Evolutionary conservation across 306 rosid genomes (phyloP).

Genomic region (Prunus mira): DNA sequence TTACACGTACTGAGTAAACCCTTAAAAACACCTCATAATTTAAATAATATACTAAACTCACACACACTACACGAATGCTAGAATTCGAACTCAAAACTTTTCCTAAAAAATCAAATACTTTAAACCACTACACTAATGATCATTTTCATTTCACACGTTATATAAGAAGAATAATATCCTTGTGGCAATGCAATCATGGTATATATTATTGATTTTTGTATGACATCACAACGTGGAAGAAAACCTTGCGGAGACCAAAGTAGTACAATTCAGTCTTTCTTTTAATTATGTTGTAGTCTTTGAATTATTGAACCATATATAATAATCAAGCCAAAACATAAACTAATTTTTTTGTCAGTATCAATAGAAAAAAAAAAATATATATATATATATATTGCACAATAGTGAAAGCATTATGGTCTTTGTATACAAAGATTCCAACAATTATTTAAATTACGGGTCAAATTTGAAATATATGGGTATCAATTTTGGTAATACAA

Average conservation of each 20-base stretch:
- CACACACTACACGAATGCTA: too few species aligned
- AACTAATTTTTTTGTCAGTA: too few species aligned
- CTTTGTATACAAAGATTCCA: not conserved
- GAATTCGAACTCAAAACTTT: too few species aligned
- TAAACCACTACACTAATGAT: too few species aligned
- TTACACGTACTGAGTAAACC: too few species aligned
- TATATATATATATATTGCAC: too few species aligned
- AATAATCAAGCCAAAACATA: too few species aligned
- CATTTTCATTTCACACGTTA: too few species aligned
- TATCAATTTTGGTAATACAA: not conserved
- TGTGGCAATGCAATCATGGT: not conserved
- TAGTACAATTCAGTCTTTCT: not conserved
- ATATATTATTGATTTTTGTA: not conserved
- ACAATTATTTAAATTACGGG: not conserved
- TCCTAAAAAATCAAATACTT: rapidly evolving
- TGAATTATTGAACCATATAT: too few species aligned
- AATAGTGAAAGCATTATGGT: not conserved
- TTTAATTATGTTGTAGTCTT: not conserved
- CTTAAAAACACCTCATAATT: too few species aligned
- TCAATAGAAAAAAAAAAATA: too few species aligned
- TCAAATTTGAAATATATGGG: not conserved
- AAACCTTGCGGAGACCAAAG: not conserved
- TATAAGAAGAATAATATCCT: not conserved
- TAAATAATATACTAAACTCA: too few species aligned
- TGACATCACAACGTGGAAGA: not conserved